These are phyloP conservation scores for Dryas drummondii DNA, from an alignment of 306 rosid genomes.

Conservation along the genomic window DNA sequence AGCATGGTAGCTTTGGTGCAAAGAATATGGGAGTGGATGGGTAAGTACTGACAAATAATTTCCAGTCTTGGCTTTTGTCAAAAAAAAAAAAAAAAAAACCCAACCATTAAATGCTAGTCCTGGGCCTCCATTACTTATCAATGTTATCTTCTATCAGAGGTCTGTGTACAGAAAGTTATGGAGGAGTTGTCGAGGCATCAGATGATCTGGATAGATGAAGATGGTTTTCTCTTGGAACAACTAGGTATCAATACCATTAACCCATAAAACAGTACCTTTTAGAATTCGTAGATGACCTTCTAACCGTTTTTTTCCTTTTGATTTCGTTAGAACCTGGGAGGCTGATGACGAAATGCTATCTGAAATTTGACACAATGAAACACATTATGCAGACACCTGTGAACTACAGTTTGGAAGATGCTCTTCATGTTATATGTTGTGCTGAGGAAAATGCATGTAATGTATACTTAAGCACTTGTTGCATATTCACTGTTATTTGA, in stretches of 20 bases:
- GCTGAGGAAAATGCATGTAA: slow-evolving; percentile 94
- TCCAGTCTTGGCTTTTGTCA: no score
- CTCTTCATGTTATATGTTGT: slow-evolving; percentile 68
- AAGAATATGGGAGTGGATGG: no score
- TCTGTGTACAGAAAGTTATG: slow-evolving; percentile 72
- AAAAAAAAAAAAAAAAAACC: no score
- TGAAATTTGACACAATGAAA: slow-evolving; percentile 95
- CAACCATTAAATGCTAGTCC: no score
- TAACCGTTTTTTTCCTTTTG: slow-evolving; percentile 28
- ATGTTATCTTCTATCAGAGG: slow-evolving; percentile 47
- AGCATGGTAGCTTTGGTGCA: no score
- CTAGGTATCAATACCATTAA: slow-evolving; percentile 53
- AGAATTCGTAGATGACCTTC: slow-evolving; percentile 16
- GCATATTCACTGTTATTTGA: slow-evolving; percentile 18
- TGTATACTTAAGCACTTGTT: slow-evolving; percentile 17
- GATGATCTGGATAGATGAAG: slow-evolving; percentile 92
- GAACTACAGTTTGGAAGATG: slow-evolving; percentile 71
- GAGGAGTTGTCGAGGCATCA: slow-evolving; percentile 70
- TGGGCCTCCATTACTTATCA: slow-evolving; percentile 10
- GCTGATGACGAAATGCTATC: slow-evolving; percentile 89
- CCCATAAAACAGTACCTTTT: slow-evolving; percentile 8
- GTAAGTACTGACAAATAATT: no score
- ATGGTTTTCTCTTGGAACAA: slow-evolving; percentile 90
- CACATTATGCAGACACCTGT: slow-evolving; percentile 81
- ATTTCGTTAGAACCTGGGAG: slow-evolving; percentile 78